These are phyloP conservation scores for Talaromyces islandicus DNA, from an alignment of 2,329 filamentous ascomycete species.

Conservation along the genomic window DNA sequence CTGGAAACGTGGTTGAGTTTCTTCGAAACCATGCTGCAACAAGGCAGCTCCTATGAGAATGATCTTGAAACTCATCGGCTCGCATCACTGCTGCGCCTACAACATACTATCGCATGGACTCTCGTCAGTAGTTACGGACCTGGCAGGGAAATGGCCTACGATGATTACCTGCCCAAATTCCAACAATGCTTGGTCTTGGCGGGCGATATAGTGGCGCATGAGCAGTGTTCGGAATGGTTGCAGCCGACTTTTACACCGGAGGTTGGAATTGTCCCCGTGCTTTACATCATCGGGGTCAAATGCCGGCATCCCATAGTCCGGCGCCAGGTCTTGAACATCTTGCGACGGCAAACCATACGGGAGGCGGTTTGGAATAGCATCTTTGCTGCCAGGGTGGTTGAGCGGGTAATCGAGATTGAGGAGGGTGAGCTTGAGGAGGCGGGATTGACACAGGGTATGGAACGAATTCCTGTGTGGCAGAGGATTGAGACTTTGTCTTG, in stretches of 20 bases:
- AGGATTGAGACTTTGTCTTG: constrained; percentile 26
- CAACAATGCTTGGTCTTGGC: background rate
- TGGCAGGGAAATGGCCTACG: constrained; percentile 9
- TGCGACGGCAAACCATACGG: constrained; percentile 11
- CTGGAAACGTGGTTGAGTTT: background rate
- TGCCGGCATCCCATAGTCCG: constrained; percentile 30
- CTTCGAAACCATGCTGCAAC: background rate
- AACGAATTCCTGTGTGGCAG: constrained; percentile 21
- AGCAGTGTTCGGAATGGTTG: constrained; percentile 14
- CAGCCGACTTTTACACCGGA: constrained; percentile 29
- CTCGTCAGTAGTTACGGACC: constrained; percentile 19
- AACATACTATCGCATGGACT: constrained; percentile 23
- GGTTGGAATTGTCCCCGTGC: constrained; percentile 26
- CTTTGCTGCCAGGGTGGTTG: constrained; percentile 22
- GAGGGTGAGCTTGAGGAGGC: constrained; percentile 17
- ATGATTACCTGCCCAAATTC: background rate
- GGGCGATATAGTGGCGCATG: background rate
- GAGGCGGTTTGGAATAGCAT: constrained; percentile 33
- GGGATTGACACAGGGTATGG: constrained; percentile 17
- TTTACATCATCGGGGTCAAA: constrained; percentile 31
- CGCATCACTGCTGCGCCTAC: constrained; percentile 25
- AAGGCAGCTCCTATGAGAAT: background rate
- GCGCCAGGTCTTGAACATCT: constrained; percentile 21
- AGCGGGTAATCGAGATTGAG: constrained; percentile 33
- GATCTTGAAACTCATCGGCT: constrained; percentile 13